Evolutionary conservation across 306 rosid genomes (phyloP).

Genomic region (Astragalus membranaceus): DNA sequence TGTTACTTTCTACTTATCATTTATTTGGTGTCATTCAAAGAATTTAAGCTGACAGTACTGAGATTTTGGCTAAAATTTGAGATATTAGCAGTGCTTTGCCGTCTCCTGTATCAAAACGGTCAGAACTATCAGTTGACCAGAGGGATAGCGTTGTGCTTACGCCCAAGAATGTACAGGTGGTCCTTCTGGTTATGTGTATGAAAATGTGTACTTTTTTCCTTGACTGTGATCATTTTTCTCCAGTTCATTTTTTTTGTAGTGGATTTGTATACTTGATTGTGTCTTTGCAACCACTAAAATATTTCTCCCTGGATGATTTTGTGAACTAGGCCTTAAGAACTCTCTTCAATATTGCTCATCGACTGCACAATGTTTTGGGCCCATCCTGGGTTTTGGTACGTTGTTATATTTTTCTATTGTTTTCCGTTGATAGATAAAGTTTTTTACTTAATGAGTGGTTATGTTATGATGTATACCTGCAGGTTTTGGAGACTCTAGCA

Average conservation of each 20-base stretch:
- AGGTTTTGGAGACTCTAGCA: slow-evolving; percentile 96
- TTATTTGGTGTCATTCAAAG: slow-evolving; percentile 9
- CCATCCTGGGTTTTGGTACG: slow-evolving; percentile 99
- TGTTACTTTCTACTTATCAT: slow-evolving; percentile 4
- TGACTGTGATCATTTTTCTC: not conserved
- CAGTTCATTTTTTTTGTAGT: not conserved
- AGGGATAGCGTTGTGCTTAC: slow-evolving; percentile 84
- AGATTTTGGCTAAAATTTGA: slow-evolving; percentile 37
- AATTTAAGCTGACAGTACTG: slow-evolving; percentile 31
- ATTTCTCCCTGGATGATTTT: slow-evolving; percentile 18
- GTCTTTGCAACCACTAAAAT: not conserved
- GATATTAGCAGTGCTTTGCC: slow-evolving; percentile 60
- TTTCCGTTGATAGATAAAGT: not conserved
- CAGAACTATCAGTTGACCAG: slow-evolving; percentile 63
- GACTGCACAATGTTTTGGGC: slow-evolving; percentile 90
- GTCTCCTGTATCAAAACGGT: slow-evolving; percentile 76
- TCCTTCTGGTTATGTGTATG: slow-evolving; percentile 14
- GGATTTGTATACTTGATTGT: slow-evolving; percentile 13
- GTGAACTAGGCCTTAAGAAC: slow-evolving; percentile 86
- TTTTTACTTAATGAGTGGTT: slow-evolving; percentile 12
- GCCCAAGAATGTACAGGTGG: slow-evolving; percentile 96
- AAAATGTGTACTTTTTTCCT: slow-evolving; percentile 4
- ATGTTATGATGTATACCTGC: slow-evolving; percentile 16
- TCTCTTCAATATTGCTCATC: slow-evolving; percentile 94
- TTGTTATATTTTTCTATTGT: slow-evolving; percentile 10